phyloP scores from a whole-genome alignment of 2,329 filamentous ascomycete species.

The Rhynchosporium graminicola region DNA sequence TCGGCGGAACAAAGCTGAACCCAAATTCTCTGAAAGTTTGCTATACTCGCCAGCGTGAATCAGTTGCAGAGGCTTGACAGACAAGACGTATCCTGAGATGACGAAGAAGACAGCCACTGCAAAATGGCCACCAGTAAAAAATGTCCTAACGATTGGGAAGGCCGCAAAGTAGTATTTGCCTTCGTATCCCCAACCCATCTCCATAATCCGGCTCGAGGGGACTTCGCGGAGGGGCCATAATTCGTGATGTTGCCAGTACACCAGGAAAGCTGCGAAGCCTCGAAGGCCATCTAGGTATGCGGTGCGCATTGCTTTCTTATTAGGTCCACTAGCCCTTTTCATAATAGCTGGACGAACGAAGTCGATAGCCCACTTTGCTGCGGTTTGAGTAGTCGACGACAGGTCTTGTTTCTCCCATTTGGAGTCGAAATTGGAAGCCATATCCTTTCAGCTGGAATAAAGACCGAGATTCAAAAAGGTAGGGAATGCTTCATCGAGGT shows the following conservation, averaged over 20 bases:
- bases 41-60: constrained; percentile 43
- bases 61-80: constrained; percentile 45
- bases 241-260: constrained; percentile 49
- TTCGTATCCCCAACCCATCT: constrained; percentile 39
- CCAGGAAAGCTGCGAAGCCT: constrained; percentile 50
- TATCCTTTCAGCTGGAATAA: neutral
- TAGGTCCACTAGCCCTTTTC: constrained; percentile 10
- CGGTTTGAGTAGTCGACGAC: neutral
- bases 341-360: constrained; percentile 20
- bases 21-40: constrained; percentile 44
- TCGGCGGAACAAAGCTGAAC: constrained; percentile 50
- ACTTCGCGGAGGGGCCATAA: constrained; percentile 38
- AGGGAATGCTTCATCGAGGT: neutral
- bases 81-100: constrained; percentile 51
- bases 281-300: constrained; percentile 52
- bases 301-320: constrained; percentile 34
- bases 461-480: neutral
- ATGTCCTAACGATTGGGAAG: constrained; percentile 58
- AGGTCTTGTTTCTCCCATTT: constrained; percentile 6
- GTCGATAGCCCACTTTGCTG: constrained; percentile 20
- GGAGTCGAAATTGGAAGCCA: constrained; percentile 12
- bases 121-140: constrained; percentile 62
- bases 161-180: constrained; percentile 42
- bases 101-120: constrained; percentile 56
- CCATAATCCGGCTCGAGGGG: constrained; percentile 24